Conservation (phyloP, 1,284 basidiomycete species). For the Tylopilus sp. region DNA sequence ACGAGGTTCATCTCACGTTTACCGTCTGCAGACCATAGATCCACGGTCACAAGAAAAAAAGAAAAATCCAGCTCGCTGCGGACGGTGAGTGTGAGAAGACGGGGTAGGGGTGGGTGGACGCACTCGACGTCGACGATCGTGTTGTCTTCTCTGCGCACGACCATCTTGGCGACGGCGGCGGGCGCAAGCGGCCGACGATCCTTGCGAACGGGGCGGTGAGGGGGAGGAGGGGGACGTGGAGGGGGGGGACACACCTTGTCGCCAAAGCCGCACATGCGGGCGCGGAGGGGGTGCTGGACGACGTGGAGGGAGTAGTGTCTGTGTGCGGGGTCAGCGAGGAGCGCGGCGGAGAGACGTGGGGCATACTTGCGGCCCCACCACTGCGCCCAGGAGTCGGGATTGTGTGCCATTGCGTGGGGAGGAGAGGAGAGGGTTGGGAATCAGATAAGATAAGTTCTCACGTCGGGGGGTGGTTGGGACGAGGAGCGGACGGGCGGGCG, state of each 20-base stretch:
- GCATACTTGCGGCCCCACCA: slow-evolving; percentile 59
- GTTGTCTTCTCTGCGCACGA: slow-evolving; percentile 66
- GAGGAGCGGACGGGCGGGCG: not conserved
- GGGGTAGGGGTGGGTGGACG: slow-evolving; percentile 32
- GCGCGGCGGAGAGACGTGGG: slow-evolving; percentile 25
- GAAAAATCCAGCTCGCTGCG: slow-evolving; percentile 78
- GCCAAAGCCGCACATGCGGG: slow-evolving; percentile 92
- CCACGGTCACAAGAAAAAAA: slow-evolving; percentile 85
- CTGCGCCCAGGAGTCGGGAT: slow-evolving; percentile 54
- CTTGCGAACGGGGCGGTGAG: slow-evolving; percentile 41
- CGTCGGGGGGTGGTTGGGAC: slow-evolving; percentile 16
- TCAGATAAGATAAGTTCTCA: slow-evolving; percentile 37
- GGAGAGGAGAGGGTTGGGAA: not conserved
- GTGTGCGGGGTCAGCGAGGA: slow-evolving; percentile 6
- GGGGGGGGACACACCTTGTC: slow-evolving; percentile 67
- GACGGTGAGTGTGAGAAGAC: slow-evolving; percentile 17
- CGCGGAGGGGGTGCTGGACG: slow-evolving; percentile 82
- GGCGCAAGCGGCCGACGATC: slow-evolving; percentile 89
- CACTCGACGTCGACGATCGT: slow-evolving; percentile 75
- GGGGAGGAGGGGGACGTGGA: not conserved
- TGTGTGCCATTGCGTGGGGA: slow-evolving; percentile 9
- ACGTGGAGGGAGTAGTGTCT: slow-evolving; percentile 83
- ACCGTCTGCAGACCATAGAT: slow-evolving; percentile 82
- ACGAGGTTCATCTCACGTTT: slow-evolving; percentile 84
- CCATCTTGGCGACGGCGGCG: slow-evolving; percentile 82